Conservation (phyloP, 306 rosid genomes). For the Prunus persica region DNA sequence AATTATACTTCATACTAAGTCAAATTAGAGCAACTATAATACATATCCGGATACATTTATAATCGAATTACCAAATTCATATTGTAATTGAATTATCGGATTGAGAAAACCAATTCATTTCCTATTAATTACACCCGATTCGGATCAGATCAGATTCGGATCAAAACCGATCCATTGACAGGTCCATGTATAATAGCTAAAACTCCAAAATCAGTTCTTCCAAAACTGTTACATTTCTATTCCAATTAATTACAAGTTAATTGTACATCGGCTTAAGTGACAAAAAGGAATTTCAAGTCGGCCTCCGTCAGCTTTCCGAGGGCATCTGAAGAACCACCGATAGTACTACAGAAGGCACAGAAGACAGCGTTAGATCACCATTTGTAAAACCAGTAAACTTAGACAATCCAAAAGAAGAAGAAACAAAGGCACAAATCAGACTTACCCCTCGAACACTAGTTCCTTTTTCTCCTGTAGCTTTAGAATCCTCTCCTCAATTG, state of each 20-base stretch:
- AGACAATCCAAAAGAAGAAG: neutral
- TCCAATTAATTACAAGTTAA: neutral
- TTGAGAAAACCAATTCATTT: too few species aligned
- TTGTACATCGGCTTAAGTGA: constrained; percentile 28
- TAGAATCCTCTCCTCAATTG: constrained; percentile 92
- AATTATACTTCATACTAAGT: too few species aligned
- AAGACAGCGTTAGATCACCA: neutral
- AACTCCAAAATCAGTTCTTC: neutral
- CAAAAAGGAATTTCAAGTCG: constrained; percentile 65
- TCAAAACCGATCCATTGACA: too few species aligned
- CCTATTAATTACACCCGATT: too few species aligned
- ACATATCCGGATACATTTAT: too few species aligned
- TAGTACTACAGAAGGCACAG: constrained; percentile 48
- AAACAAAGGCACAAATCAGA: neutral
- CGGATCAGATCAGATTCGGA: too few species aligned
- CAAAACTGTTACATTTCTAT: neutral
- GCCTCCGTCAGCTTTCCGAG: constrained; percentile 66
- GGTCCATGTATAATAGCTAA: neutral
- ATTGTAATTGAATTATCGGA: too few species aligned
- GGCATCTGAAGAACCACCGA: constrained; percentile 74
- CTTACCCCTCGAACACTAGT: constrained; percentile 88
- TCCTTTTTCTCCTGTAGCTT: constrained; percentile 91
- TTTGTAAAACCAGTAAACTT: neutral
- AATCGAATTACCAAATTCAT: too few species aligned
- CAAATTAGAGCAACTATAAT: too few species aligned